Base-by-base conservation (phyloP, 495 filamentous ascomycete species). In the Alectoria sarmentosa region DNA sequence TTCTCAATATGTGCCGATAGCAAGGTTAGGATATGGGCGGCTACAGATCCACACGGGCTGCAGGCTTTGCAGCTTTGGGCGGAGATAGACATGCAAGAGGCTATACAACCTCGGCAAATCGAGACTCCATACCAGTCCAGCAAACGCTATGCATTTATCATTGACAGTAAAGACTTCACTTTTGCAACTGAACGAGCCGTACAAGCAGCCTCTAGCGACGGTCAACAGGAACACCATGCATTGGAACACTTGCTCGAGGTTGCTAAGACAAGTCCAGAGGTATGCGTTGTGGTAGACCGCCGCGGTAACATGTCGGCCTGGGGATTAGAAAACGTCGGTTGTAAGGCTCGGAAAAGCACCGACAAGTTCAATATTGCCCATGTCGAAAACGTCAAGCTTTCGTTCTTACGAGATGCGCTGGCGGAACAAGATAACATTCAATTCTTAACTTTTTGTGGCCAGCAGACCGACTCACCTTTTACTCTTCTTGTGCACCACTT, bases 1-100 rank as follows among this genome's bases (percentile, higher is more conserved):
- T 98, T 94, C 71, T 96, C 95, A 0, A 84, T 94, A 63, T 95
- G 91, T 70, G 83, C 82, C n/a, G 95, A 97, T 70, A 86, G 87
- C 52, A 82, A 88, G 60, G 74, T 98, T 60, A 82, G 94, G 63
- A 80, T 97, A 56, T 99, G 92, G 92, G 85, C 88, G 4, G 81
- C 86, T 42, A 86, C 84, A 17, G 90, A 96, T 65, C 80, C 84
- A 52, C 86, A 93, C 71, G 84, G 86, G 10, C 76, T 86, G 37
- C 84, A 89, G 56, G 81, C 87, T 0, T 74, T 97, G 64, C 84
- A 88, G 56, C 79, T 92, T 46, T 96, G 93, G 90, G 87, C 86
- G 8, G 82, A 89, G 64, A 84, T 98, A 52, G 90, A 98, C 69
- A 83, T 97, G 72, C 74, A 79, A 21, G 79, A 84, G 17, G 87